Conservation (phyloP, 1,284 basidiomycete species). For the Leccinum subrobustum region DNA sequence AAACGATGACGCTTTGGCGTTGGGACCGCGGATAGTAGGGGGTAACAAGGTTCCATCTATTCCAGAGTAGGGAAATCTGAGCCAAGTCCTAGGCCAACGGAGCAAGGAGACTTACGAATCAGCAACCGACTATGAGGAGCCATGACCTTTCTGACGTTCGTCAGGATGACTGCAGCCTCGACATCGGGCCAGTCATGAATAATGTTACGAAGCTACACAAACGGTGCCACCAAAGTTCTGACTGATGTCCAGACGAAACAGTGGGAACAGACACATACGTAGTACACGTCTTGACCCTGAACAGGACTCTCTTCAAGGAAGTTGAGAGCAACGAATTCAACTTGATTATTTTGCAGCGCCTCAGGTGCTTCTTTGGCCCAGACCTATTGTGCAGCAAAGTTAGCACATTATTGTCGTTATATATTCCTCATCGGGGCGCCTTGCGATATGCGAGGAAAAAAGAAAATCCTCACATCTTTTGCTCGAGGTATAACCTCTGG, state of each 20-base stretch:
- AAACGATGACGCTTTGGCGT: neutral
- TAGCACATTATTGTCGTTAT: neutral
- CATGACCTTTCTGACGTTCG: slow-evolving; percentile 23
- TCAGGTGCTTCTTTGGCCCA: slow-evolving; percentile 37
- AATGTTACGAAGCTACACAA: slow-evolving; percentile 26
- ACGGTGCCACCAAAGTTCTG: neutral
- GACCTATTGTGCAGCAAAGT: slow-evolving; percentile 21
- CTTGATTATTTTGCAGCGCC: slow-evolving; percentile 33
- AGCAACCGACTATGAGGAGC: slow-evolving; percentile 26
- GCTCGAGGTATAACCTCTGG: slow-evolving; percentile 39
- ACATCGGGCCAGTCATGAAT: slow-evolving; percentile 30
- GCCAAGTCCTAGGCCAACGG: neutral
- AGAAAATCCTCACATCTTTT: slow-evolving; percentile 17
- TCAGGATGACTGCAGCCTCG: slow-evolving; percentile 22
- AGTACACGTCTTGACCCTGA: slow-evolving; percentile 43
- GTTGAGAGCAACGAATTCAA: slow-evolving; percentile 42
- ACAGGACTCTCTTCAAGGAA: slow-evolving; percentile 45
- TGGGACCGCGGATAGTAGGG: slow-evolving; percentile 4
- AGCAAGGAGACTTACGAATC: slow-evolving; percentile 22
- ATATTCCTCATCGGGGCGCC: neutral
- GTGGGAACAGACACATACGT: slow-evolving; percentile 30
- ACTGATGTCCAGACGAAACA: neutral
- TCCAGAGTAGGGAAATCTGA: neutral
- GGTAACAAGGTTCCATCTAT: slow-evolving; percentile 24
- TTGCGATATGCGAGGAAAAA: neutral